Evolutionary conservation across 768 basidiomycete species (phyloP), one percentile per base, ranked within the genome.

Genomic region (Lenzites betulinus): DNA sequence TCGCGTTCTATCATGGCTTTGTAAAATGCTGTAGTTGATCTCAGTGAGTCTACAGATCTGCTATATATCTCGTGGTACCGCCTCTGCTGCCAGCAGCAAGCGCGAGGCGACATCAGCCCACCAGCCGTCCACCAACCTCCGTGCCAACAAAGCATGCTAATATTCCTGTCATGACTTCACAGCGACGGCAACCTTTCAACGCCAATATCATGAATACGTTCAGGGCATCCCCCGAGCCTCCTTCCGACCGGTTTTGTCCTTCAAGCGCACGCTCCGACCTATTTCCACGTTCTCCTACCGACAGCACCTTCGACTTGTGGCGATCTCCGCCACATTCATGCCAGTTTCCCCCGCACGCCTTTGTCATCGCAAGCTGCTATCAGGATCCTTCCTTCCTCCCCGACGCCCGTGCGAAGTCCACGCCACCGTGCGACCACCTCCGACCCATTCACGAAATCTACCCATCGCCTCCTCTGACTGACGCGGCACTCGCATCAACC

Each of bases 401-500:
- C 13, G 53, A 52, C 48, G 44, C 26, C 16, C 48, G 56, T 39
- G 58, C 56, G 15, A 58, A 51, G 35, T 54, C 49, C 16, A 62
- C 60, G 39, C 62, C 62, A 41, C 62, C 55, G 44, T 58, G 50
- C 59, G 43, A 58, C 49, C 51, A 28, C 8, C 44, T 22, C 38
- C 39, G 33, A 38, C 49, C 26, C 16, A 41, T 41, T 26, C 53
- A 49, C 7, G 57, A 51, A 33, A 43, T 61, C 47, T 69, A 66
- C 48, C 66, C 66, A 30, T 69, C 68, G 20, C 68, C 68, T 15
- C 64, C 68, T 28, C 63, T 67, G 16, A 67, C 68, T 6, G 64
- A 59, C 56, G 54, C 66, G 12, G 62, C 66, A 12, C 58, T 69
- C 47, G 55, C 62, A 16, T 63, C 60, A n/a, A 62, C 66, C 36